Evolutionary conservation across 2,329 filamentous ascomycete species (phyloP), one percentile per base, ranked within the genome.

Genomic region (Zymoseptoria tritici): DNA sequence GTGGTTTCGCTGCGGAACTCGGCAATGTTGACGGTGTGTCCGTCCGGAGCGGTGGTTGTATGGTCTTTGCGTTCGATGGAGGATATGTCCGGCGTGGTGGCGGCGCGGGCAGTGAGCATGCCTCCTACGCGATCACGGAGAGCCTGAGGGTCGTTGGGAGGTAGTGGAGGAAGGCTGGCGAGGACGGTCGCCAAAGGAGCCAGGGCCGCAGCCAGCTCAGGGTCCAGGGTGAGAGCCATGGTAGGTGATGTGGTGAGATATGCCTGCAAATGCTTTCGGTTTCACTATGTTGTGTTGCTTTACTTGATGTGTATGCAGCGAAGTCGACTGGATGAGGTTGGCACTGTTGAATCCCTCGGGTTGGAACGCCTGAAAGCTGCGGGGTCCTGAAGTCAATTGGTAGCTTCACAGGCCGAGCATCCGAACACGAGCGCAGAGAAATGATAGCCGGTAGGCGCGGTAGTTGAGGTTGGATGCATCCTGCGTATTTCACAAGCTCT

Each of bases 111-210:
- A 9, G 13, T 11, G 3, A 64, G 54, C 46, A 56, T 57, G 26
- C 49, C 31, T 19, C 57, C 46, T 36, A 57, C 51, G 1, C 19
- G 29, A n/a, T 53, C 55, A 55, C 65, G 60, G 22, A 64, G 53
- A 26, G 55, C 57, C 16, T 62, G 52, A 19, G 58, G 64, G 51
- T 68, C 63, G 29, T 62, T 62, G 22, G 56, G 55, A 11, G 58
- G 57, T 3, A 61, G 56, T 51, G 61, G 52, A 9, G 63, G 52
- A 13, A 50, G 22, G 1, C 61, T 54, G 9, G 62, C 59, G n/a
- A 65, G 42, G 11, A 54, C 29, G 20, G 63, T 57, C 22, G 56
- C 54, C 36, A 63, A 26, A 11, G 63, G 63, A 4, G 59, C 63
- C 5, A 65, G 26, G 24, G 56, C 63, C 11, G 59, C 55, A 13